Evolutionary conservation across 2,329 filamentous ascomycete species (phyloP).

Genomic region (Tolypocladium tundrense): DNA sequence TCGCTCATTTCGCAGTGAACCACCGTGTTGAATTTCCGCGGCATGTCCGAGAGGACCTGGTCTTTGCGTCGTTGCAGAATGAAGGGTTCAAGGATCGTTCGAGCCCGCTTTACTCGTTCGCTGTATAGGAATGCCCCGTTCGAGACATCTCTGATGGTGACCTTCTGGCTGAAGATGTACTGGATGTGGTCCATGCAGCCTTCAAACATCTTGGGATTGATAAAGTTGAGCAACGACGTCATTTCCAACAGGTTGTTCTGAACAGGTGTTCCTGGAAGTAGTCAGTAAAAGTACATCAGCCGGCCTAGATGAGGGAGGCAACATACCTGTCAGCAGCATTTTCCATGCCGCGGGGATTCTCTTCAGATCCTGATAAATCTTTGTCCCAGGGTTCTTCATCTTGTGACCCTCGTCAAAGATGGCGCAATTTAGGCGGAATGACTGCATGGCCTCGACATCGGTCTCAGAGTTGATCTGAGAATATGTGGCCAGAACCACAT

Average conservation of each 20-base stretch:
- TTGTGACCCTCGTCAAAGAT: conserved; percentile 94
- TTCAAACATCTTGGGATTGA: conserved; percentile 76
- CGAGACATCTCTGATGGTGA: conserved; percentile 67
- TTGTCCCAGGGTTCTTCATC: conserved; percentile 78
- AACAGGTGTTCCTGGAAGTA: conserved; percentile 71
- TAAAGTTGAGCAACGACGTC: conserved; percentile 83
- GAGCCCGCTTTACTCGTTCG: conserved; percentile 76
- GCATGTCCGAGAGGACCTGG: conserved; percentile 78
- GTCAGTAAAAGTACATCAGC: conserved; percentile 7
- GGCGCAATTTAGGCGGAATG: conserved; percentile 39
- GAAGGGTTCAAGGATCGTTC: conserved; percentile 90
- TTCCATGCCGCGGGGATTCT: conserved; percentile 73
- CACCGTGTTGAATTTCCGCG: conserved; percentile 66
- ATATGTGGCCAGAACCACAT: conserved; percentile 51
- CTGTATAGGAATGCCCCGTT: conserved; percentile 78
- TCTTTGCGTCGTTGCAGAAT: conserved; percentile 89
- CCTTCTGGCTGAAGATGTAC: conserved; percentile 85
- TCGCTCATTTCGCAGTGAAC: conserved; percentile 72
- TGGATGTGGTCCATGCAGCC: conserved; percentile 69
- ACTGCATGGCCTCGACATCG: conserved; percentile 40
- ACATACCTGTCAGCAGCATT: conserved; percentile 53
- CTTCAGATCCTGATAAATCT: conserved; percentile 69
- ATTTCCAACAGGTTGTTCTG: conserved; percentile 94
- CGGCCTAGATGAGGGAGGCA: neutral
- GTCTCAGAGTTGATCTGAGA: conserved; percentile 44